Evolutionary conservation across 257 asterid genomes (phyloP).

Genomic region (Fraxinus quadrangulata): DNA sequence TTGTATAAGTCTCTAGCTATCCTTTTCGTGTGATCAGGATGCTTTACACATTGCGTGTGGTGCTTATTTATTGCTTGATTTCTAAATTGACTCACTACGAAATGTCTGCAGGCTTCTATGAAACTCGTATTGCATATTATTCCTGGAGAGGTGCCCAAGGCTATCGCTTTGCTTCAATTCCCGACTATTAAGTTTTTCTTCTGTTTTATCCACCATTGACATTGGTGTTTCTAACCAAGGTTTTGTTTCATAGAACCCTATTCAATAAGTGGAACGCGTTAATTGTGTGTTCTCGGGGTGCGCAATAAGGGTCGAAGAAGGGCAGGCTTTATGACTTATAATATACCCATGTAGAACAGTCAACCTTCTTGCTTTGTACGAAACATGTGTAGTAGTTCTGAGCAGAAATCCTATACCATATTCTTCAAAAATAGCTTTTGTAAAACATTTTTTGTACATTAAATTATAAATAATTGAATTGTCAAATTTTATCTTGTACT

Average conservation of each 20-base stretch:
- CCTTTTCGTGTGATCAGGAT: not conserved
- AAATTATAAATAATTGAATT: no score
- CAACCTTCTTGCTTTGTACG: not conserved
- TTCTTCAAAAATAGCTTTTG: not conserved
- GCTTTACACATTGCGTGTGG: not conserved
- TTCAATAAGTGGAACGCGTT: no score
- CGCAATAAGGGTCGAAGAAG: no score
- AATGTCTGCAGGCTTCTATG: conserved; percentile 64
- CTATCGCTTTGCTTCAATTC: conserved; percentile 65
- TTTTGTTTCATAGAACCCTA: not conserved
- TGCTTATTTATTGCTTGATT: not conserved
- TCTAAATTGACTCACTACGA: not conserved
- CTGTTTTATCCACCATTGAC: not conserved
- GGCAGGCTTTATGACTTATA: not conserved
- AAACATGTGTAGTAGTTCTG: not conserved
- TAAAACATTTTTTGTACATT: no score
- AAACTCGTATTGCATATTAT: conserved; percentile 86
- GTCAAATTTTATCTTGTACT: no score
- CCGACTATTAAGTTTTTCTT: conserved; percentile 59
- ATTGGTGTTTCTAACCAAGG: not conserved
- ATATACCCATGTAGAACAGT: not conserved
- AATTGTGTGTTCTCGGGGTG: no score
- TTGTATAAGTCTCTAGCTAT: not conserved
- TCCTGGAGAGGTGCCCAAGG: conserved; percentile 67
- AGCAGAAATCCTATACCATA: not conserved